These are phyloP conservation scores for Penicillium capsulatum DNA, from an alignment of 2,329 filamentous ascomycete species.

Conservation along the genomic window DNA sequence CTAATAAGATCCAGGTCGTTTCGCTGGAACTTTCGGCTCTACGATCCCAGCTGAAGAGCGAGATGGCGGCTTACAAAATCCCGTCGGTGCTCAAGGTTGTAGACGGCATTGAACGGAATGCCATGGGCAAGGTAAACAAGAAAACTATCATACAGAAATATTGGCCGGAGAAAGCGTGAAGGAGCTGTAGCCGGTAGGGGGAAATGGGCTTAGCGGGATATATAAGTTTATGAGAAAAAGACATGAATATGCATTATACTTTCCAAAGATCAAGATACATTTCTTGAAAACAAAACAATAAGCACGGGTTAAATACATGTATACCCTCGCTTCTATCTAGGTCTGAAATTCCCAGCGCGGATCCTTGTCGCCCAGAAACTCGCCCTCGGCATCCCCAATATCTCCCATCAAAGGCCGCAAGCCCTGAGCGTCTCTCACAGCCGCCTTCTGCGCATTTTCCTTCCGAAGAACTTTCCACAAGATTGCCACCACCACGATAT, in stretches of 20 bases:
- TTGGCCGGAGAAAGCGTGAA: conserved; percentile 28
- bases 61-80: conserved; percentile 82
- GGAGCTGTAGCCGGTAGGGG: not conserved
- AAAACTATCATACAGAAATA: conserved; percentile 39
- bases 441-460: conserved; percentile 56
- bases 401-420: conserved; percentile 34
- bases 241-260: not conserved
- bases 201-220: not conserved
- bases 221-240: not conserved
- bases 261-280: no score
- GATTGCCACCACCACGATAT: conserved; percentile 51
- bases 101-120: conserved; percentile 52
- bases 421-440: conserved; percentile 41
- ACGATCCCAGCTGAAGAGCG: conserved; percentile 34
- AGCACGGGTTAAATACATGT: no score
- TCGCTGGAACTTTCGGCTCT: conserved; percentile 30
- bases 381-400: conserved; percentile 47
- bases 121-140: conserved; percentile 77
- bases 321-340: conserved; percentile 31
- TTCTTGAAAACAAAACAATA: no score
- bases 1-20: conserved; percentile 18
- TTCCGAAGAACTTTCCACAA: conserved; percentile 54
- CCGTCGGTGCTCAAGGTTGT: conserved; percentile 83
- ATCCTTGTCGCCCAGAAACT: conserved; percentile 61
- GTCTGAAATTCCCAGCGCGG: conserved; percentile 63